Evolutionary conservation across 495 filamentous ascomycete genomes (phyloP), one percentile per base, ranked within the genome.

Genomic region (Penicillium angulare): DNA sequence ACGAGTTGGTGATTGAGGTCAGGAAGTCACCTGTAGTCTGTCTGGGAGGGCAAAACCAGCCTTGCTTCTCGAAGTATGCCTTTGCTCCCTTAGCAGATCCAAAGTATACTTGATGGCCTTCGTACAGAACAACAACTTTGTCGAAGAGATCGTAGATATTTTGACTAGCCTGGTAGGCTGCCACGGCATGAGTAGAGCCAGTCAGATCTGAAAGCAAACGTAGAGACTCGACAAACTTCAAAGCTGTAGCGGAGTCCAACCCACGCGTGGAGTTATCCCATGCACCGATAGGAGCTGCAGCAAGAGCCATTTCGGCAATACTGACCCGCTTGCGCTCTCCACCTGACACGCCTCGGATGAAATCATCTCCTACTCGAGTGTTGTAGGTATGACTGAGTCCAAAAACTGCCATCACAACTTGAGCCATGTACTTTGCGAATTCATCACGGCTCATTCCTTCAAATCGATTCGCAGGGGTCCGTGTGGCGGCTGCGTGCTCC

Each of bases 261-360:
- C 89, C 89, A 65, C 89, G 76, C 5, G 89, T 92, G 16, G 66
- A 68, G 51, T 73, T 74, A 58, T 93, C 89, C 89, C 89, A 95
- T 72, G 87, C 90, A 57, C 89, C 86, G 10, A 95, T 65, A 0
- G 86, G 83, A 18, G 79, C 79, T 7, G 78, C 77, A 35, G 82
- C 84, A 18, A 90, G 69, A 6, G 79, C 78, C 18, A 73, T 74
- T 56, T 93, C 89, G 3, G 87, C 84, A 56, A 93, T 92, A 67
- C 83, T 88, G 40, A 91, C 86, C 52, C 90, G 82, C 71, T 92
- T 92, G 8, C 89, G 66, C 66, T 95, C 90, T 50, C 90, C 90
- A 46, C 90, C 90, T 23, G 81, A 86, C 0, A 93, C 85, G 49
- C 90, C 90, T 32, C 87, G 81, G 39, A 90, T 78, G 47, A 85